Evolutionary conservation across 2,329 filamentous ascomycete genomes (phyloP).

Genomic region (Tolypocladium tundrense): DNA sequence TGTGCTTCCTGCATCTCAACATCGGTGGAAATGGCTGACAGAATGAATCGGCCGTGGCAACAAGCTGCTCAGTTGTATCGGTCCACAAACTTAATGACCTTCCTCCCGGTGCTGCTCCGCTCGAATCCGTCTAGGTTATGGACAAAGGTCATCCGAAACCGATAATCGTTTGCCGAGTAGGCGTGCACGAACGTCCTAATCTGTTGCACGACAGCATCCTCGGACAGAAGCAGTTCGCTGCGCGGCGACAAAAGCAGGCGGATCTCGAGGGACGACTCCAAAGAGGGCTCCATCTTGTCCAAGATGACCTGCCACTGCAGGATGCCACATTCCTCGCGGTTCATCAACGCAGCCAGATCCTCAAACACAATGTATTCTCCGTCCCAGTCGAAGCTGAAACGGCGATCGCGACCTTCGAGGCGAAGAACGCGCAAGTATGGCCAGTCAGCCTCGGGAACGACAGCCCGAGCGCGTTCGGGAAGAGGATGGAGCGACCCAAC

Average conservation of each 20-base stretch:
- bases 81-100: constrained; percentile 19
- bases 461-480: constrained; percentile 6
- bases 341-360: constrained; percentile 14
- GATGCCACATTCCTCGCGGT: constrained; percentile 14
- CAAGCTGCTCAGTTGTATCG: constrained; percentile 10
- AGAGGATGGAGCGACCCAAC: constrained; percentile 28
- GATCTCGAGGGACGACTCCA: constrained; percentile 14
- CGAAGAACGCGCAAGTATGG: constrained; percentile 23
- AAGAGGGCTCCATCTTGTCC: constrained; percentile 12
- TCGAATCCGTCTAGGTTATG: constrained; percentile 21
- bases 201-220: constrained; percentile 6
- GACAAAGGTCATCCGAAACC: constrained; percentile 21
- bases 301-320: constrained; percentile 33
- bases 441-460: constrained; percentile 11
- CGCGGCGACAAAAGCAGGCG: constrained; percentile 14
- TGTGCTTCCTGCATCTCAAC: too few species aligned
- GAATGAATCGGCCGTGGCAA: too few species aligned
- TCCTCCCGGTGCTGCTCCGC: constrained; percentile 12
- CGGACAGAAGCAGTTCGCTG: neutral
- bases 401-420: constrained; percentile 27
- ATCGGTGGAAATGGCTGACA: too few species aligned
- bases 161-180: constrained; percentile 17
- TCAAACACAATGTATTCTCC: constrained; percentile 27
- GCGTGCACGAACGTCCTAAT: constrained; percentile 12
- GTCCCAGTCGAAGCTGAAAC: constrained; percentile 32